Conservation (phyloP, 495 filamentous ascomycete species). For the Aspergillus sclerotioniger region DNA sequence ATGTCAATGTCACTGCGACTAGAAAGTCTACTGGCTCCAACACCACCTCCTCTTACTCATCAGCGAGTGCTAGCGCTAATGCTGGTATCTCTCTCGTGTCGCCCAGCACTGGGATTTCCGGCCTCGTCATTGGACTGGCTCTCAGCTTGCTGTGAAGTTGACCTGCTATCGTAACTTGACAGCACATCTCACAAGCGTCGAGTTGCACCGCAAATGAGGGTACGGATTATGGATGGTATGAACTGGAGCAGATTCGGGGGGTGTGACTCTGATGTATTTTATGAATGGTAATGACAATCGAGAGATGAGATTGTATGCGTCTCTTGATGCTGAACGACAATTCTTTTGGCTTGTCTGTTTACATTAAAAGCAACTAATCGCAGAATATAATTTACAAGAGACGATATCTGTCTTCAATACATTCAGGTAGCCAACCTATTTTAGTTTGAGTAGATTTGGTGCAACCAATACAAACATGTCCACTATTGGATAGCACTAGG, state of each 20-base stretch:
- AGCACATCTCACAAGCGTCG: background rate
- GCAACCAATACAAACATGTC: background rate
- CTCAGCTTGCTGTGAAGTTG: background rate
- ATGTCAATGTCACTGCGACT: slow-evolving; percentile 31
- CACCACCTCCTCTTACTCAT: slow-evolving; percentile 4
- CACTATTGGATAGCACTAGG: background rate
- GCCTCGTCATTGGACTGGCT: background rate
- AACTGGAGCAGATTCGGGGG: background rate
- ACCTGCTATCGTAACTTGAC: background rate
- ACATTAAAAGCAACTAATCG: no score
- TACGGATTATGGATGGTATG: background rate
- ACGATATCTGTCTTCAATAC: no score
- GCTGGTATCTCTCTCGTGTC: slow-evolving; percentile 2
- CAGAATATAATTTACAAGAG: no score
- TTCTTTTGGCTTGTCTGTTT: no score
- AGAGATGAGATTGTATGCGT: background rate
- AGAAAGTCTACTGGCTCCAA: slow-evolving; percentile 17
- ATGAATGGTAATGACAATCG: slow-evolving; percentile 3
- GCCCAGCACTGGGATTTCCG: background rate
- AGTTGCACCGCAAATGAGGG: background rate
- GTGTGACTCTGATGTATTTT: background rate
- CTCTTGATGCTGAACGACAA: background rate
- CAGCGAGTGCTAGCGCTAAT: slow-evolving; percentile 4
- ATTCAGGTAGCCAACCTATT: no score
- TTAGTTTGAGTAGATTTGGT: no score